A percentile compares a stretch with the other conserved stretches of the same genome.
Evolutionary conservation across 1,284 basidiomycete genomes (phyloP).

Genomic region (Ustanciosporium gigantosporum): DNA sequence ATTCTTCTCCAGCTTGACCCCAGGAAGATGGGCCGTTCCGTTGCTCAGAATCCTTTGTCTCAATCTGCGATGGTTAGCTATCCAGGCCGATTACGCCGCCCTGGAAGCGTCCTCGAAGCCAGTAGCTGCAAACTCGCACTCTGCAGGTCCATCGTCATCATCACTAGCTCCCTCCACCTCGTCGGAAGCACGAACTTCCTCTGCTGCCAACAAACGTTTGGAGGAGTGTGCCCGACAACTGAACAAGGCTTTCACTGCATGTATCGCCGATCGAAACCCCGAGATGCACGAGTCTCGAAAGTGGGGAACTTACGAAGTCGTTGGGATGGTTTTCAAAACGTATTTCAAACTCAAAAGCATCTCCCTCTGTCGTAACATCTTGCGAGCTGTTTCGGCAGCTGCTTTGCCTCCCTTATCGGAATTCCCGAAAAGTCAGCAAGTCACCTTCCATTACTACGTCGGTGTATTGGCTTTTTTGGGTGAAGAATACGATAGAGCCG

Average conservation of each 20-base stretch:
- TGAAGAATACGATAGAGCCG: conserved; percentile 78
- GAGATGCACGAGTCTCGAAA: conserved; percentile 74
- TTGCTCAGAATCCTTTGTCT: conserved; percentile 43
- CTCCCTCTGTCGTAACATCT: conserved; percentile 85
- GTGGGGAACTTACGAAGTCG: conserved; percentile 93
- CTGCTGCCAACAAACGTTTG: conserved; percentile 66
- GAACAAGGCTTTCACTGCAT: conserved; percentile 87
- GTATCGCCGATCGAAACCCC: conserved; percentile 77
- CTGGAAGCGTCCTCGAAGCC: conserved; percentile 1
- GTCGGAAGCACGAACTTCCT: conserved; percentile 5
- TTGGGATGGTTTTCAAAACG: conserved; percentile 84
- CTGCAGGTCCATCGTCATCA: no score
- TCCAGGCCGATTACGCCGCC: conserved; percentile 40
- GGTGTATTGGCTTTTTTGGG: conserved; percentile 91
- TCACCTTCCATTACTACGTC: conserved; percentile 77
- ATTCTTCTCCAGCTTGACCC: conserved; percentile 32
- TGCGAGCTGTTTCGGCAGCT: conserved; percentile 83
- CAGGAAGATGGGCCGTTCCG: conserved; percentile 54
- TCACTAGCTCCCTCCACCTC: background rate
- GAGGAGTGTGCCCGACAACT: conserved; percentile 89
- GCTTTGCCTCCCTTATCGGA: conserved; percentile 77
- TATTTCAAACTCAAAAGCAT: conserved; percentile 94
- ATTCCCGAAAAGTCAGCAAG: conserved; percentile 85
- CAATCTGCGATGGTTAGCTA: conserved; percentile 45
- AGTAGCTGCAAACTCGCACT: conserved; percentile 4